phyloP scores from a whole-genome alignment of 2,329 filamentous ascomycete species.

The Blastomyces silverae region DNA sequence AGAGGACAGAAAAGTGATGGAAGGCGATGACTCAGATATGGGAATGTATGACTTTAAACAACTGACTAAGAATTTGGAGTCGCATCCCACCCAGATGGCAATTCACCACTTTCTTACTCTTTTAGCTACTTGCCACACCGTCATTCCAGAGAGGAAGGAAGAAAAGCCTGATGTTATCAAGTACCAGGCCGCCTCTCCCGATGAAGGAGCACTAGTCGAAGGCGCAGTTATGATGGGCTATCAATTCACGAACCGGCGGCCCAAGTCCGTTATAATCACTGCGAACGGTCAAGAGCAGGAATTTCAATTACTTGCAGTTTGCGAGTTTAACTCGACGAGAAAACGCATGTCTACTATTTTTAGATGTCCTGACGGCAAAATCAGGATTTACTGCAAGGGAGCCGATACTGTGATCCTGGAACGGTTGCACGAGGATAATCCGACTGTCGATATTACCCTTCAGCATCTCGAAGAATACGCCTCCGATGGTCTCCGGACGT shows the following conservation, averaged over 20 bases:
- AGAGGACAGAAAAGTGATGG: slow-evolving; percentile 75
- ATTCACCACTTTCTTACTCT: slow-evolving; percentile 83
- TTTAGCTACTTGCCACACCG: slow-evolving; percentile 87
- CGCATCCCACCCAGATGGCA: slow-evolving; percentile 51
- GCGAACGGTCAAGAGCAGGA: slow-evolving; percentile 65
- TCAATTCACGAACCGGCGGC: slow-evolving; percentile 83
- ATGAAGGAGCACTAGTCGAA: slow-evolving; percentile 93
- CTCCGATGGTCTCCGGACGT: slow-evolving; percentile 85
- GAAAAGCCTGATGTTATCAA: slow-evolving; percentile 77
- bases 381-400: slow-evolving; percentile 90
- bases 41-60: slow-evolving; percentile 80
- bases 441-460: slow-evolving; percentile 80
- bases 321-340: slow-evolving; percentile 95
- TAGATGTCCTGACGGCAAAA: slow-evolving; percentile 90
- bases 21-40: slow-evolving; percentile 67
- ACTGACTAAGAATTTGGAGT: slow-evolving; percentile 62
- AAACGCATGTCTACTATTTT: slow-evolving; percentile 99
- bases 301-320: slow-evolving; percentile 91
- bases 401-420: slow-evolving; percentile 97
- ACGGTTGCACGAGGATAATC: slow-evolving; percentile 73
- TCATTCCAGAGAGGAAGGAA: slow-evolving; percentile 83
- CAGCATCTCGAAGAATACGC: slow-evolving; percentile 98
- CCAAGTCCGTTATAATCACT: slow-evolving; percentile 76
- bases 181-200: slow-evolving; percentile 95
- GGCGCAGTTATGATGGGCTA: slow-evolving; percentile 82